These are phyloP conservation scores for Nepenthes gracilis DNA, from an alignment of 148 eudicot genomes.

Conservation along the genomic window DNA sequence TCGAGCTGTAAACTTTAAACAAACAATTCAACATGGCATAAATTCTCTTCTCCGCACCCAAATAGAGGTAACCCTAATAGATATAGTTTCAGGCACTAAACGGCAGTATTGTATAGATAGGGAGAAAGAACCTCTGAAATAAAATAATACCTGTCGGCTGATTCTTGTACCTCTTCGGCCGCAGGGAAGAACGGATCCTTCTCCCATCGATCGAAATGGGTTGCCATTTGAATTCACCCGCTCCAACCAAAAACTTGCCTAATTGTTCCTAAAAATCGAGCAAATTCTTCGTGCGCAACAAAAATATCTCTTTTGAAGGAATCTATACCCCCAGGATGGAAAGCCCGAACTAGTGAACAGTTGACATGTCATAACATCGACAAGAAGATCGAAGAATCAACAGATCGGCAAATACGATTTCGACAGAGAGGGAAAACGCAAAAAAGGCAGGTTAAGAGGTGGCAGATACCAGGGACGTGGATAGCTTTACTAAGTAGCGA, in stretches of 20 bases:
- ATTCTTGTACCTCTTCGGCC: conserved; percentile 87
- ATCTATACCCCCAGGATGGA: too few species aligned
- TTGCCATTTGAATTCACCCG: conserved; percentile 30
- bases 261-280: too few species aligned
- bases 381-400: too few species aligned
- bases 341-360: too few species aligned
- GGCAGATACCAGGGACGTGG: too few species aligned
- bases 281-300: neutral
- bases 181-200: conserved; percentile 79
- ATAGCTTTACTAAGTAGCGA: too few species aligned
- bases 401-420: too few species aligned
- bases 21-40: neutral
- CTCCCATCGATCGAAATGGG: conserved; percentile 73
- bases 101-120: neutral
- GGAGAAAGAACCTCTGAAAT: neutral
- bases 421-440: too few species aligned
- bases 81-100: neutral
- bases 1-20: neutral
- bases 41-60: neutral
- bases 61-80: too few species aligned
- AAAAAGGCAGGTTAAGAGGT: too few species aligned
- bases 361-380: too few species aligned
- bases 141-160: conserved; percentile 55
- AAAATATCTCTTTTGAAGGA: neutral
- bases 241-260: neutral